These are phyloP conservation scores for Panaeolus papilionaceus DNA, from an alignment of 768 basidiomycete species.

Conservation along the genomic window DNA sequence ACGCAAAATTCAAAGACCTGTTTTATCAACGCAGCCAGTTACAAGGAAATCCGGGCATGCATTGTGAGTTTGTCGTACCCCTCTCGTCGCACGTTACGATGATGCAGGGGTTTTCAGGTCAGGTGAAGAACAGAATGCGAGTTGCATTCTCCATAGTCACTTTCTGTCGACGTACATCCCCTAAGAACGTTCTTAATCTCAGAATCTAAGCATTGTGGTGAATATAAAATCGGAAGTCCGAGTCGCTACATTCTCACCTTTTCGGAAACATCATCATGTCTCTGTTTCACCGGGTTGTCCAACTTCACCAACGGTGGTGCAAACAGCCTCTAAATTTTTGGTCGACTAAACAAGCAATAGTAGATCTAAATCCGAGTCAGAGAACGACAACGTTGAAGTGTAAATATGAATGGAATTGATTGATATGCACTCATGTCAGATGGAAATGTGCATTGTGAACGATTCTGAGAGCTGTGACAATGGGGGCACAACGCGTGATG, in stretches of 20 bases:
- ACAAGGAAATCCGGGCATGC: not conserved
- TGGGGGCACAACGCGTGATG: not conserved
- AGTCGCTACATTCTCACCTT: too few species aligned
- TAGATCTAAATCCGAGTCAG: too few species aligned
- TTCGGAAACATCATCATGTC: too few species aligned
- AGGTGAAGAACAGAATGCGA: not conserved
- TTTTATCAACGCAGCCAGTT: not conserved
- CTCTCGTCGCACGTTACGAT: not conserved
- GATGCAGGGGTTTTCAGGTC: not conserved
- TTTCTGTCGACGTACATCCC: not conserved
- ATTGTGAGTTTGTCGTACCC: not conserved
- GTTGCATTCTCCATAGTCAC: not conserved
- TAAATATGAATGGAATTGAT: too few species aligned
- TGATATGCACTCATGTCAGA: too few species aligned
- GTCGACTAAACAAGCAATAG: too few species aligned
- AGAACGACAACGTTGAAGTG: too few species aligned
- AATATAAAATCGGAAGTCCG: not conserved
- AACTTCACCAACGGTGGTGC: not conserved
- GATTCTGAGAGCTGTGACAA: not conserved
- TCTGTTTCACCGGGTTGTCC: too few species aligned
- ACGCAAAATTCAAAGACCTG: not conserved
- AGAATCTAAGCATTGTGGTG: not conserved
- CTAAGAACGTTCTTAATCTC: not conserved
- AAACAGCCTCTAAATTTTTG: not conserved
- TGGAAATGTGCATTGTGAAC: too few species aligned